Evolutionary conservation across 164 flowering plant genomes (phyloP).

Genomic region (Malania oleifera): DNA sequence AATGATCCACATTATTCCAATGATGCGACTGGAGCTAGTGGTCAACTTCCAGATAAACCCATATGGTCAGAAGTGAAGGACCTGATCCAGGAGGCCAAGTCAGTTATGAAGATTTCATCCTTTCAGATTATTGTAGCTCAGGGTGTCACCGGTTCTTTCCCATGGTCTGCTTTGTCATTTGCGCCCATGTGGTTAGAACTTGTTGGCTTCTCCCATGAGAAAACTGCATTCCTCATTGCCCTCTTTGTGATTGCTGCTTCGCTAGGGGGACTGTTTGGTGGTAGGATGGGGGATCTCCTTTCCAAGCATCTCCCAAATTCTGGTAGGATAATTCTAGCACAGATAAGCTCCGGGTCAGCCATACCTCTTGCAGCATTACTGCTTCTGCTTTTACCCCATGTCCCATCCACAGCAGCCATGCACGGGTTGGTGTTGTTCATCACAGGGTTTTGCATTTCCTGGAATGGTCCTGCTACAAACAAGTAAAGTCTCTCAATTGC

Average conservation of each 20-base stretch:
- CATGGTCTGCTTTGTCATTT: slow-evolving; percentile 93
- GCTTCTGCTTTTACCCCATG: slow-evolving; percentile 56
- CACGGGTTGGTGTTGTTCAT: slow-evolving; percentile 61
- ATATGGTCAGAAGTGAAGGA: slow-evolving; percentile 51
- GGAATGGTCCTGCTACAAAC: slow-evolving; percentile 93
- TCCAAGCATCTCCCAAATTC: slow-evolving; percentile 66
- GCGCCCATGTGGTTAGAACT: slow-evolving; percentile 95
- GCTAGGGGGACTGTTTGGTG: slow-evolving; percentile 86
- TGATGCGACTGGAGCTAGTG: slow-evolving; percentile 12
- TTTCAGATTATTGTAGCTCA: slow-evolving; percentile 91
- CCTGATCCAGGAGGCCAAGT: slow-evolving; percentile 54
- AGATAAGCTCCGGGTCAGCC: slow-evolving; percentile 84
- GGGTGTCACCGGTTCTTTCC: slow-evolving; percentile 87
- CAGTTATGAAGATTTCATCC: slow-evolving; percentile 71
- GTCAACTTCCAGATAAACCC: slow-evolving; percentile 25
- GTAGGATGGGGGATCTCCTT: slow-evolving; percentile 76
- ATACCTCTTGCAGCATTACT: slow-evolving; percentile 82
- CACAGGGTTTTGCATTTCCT: slow-evolving; percentile 74
- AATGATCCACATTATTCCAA: slow-evolving; percentile 60
- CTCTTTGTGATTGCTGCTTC: slow-evolving; percentile 62
- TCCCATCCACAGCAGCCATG: slow-evolving; percentile 52
- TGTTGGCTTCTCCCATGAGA: slow-evolving; percentile 71
- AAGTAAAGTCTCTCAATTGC: slow-evolving; percentile 45
- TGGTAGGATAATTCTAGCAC: slow-evolving; percentile 81
- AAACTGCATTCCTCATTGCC: slow-evolving; percentile 60